Evolutionary conservation across 495 filamentous ascomycete genomes (phyloP).

Genomic region (Letharia lupina): DNA sequence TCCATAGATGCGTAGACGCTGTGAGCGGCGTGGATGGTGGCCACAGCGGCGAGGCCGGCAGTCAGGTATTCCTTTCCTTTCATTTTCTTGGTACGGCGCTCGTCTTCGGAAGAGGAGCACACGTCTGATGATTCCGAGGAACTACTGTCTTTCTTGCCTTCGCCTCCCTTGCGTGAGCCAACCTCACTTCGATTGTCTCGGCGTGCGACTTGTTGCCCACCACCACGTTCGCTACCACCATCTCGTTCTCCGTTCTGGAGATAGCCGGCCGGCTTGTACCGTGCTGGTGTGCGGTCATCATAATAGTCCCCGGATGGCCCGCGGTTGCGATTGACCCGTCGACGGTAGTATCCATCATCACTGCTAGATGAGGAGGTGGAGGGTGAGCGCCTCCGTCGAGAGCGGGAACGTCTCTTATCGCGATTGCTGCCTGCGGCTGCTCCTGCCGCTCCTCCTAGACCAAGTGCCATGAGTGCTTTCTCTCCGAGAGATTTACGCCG

Average conservation of each 20-base stretch:
- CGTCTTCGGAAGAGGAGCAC: constrained; percentile 60
- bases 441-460: constrained; percentile 55
- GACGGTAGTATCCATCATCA: constrained; percentile 15
- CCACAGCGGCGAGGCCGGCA: constrained; percentile 63
- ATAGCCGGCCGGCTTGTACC: constrained; percentile 32
- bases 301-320: constrained; percentile 11
- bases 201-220: constrained; percentile 30
- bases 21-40: constrained; percentile 68
- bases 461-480: constrained; percentile 56
- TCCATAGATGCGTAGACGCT: constrained; percentile 65
- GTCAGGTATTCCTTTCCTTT: constrained; percentile 70
- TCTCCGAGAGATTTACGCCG: constrained; percentile 66
- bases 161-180: constrained; percentile 11
- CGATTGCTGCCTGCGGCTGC: constrained; percentile 22
- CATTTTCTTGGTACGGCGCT: constrained; percentile 56
- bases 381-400: constrained; percentile 41
- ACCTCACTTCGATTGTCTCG: constrained; percentile 22
- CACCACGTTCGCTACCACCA: constrained; percentile 32
- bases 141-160: constrained; percentile 12
- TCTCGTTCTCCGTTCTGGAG: constrained; percentile 44
- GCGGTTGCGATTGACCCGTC: constrained; percentile 6
- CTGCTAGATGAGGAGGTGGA: constrained; percentile 46
- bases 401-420: constrained; percentile 26
- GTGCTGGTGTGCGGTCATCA: constrained; percentile 22
- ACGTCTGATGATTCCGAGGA: constrained; percentile 38